Evolutionary conservation across 2,329 filamentous ascomycete species (phyloP).

Genomic region (Zelopaecilomyces penicillatus): DNA sequence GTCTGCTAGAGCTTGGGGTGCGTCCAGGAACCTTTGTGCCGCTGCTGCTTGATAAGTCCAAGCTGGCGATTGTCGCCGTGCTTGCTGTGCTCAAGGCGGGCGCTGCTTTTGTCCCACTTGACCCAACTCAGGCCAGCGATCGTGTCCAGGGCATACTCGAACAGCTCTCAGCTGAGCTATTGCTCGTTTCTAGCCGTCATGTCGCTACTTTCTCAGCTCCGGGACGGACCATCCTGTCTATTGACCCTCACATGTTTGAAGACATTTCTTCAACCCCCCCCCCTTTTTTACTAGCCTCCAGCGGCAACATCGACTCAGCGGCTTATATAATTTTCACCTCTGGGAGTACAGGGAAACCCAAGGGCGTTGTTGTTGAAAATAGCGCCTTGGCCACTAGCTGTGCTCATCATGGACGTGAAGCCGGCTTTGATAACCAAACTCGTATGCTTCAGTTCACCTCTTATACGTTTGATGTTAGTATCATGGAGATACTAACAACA

Average conservation of each 20-base stretch:
- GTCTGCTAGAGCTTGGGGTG: background rate
- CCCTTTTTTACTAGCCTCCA: background rate
- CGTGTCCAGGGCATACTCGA: background rate
- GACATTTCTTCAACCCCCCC: background rate
- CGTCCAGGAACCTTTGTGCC: background rate
- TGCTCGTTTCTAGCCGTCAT: too few relatives aligned
- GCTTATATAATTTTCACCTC: slow-evolving; percentile 1
- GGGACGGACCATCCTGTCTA: too few relatives aligned
- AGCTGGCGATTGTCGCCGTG: background rate
- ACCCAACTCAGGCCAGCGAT: background rate
- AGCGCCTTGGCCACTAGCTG: background rate
- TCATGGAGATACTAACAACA: slow-evolving; percentile 3
- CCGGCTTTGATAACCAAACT: background rate
- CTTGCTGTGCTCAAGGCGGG: background rate
- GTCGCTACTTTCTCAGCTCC: too few relatives aligned
- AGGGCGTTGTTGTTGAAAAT: slow-evolving; percentile 1
- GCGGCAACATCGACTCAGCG: background rate
- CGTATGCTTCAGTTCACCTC: slow-evolving; percentile 7
- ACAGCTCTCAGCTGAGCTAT: too few relatives aligned
- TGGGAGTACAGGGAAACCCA: background rate
- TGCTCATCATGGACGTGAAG: background rate
- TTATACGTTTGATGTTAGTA: slow-evolving; percentile 8
- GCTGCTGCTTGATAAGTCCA: background rate
- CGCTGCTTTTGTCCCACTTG: background rate
- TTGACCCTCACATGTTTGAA: background rate